phyloP scores from a whole-genome alignment of 78 protist genomes.

The Dictyostelium citrinum region DNA sequence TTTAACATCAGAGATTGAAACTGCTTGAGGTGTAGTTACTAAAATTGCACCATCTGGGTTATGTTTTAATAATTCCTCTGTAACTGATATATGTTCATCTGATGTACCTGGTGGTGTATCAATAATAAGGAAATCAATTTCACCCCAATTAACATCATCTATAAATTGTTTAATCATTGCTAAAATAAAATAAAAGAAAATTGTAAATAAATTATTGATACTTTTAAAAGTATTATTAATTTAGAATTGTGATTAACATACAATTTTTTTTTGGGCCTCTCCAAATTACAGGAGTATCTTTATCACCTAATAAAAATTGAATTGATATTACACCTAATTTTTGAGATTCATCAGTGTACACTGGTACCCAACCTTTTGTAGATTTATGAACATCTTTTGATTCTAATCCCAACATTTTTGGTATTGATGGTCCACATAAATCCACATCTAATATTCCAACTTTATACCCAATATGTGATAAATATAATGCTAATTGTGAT shows the following conservation, averaged over 20 bases:
- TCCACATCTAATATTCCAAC: slow-evolving; percentile 96
- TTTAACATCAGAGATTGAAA: slow-evolving; percentile 93
- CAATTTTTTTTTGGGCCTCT: slow-evolving; percentile 94
- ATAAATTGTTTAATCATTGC: slow-evolving; percentile 91
- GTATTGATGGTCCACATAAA: slow-evolving; percentile 91
- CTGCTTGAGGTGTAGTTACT: slow-evolving; percentile 93
- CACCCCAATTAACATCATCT: slow-evolving; percentile 90
- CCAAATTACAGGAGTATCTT: slow-evolving; percentile 95
- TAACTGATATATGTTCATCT: slow-evolving; percentile 91
- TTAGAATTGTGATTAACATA: not conserved
- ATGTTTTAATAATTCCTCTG: slow-evolving; percentile 68
- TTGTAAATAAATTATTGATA: too few relatives aligned
- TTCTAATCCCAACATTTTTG: slow-evolving; percentile 86
- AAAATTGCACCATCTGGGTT: slow-evolving; percentile 89
- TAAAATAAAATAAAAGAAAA: not conserved
- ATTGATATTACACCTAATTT: slow-evolving; percentile 95
- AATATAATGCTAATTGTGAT: slow-evolving; percentile 54
- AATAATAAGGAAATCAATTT: slow-evolving; percentile 88
- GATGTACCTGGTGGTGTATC: slow-evolving; percentile 97
- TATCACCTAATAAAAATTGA: slow-evolving; percentile 92
- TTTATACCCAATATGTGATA: slow-evolving; percentile 50
- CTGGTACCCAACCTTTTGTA: slow-evolving; percentile 92
- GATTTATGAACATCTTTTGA: slow-evolving; percentile 70
- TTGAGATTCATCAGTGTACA: slow-evolving; percentile 66
- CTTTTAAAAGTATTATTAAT: not conserved